These are phyloP conservation scores for Pseudopyrenochaeta lycopersici DNA, from an alignment of 2,329 filamentous ascomycete genomes.

Conservation along the genomic window DNA sequence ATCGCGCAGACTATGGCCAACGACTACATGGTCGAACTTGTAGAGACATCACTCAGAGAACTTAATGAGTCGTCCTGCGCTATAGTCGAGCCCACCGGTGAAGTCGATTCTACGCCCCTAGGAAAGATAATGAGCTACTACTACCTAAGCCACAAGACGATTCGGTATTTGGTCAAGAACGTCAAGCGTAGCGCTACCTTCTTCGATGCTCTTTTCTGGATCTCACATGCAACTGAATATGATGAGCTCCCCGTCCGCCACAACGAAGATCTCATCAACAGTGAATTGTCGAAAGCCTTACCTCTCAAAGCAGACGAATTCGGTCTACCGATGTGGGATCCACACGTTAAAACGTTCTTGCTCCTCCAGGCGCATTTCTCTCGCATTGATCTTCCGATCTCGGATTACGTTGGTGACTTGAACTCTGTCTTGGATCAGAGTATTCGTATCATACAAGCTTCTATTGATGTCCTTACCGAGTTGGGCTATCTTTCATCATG, in stretches of 20 bases:
- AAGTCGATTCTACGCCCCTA: constrained; percentile 87
- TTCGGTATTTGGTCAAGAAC: constrained; percentile 81
- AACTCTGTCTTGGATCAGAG: constrained; percentile 89
- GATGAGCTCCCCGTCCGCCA: constrained; percentile 97
- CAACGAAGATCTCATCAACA: constrained; percentile 98
- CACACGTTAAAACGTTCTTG: constrained; percentile 95
- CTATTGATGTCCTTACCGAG: constrained; percentile 92
- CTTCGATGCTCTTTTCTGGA: constrained; percentile 86
- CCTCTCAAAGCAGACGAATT: constrained; percentile 71
- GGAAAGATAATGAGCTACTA: constrained; percentile 99
- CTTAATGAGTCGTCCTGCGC: constrained; percentile 87
- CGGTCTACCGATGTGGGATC: constrained; percentile 94
- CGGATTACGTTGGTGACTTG: constrained; percentile 96
- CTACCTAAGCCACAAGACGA: constrained; percentile 92
- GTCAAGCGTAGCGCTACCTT: constrained; percentile 81
- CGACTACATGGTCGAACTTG: constrained; percentile 92
- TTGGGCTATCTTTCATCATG: constrained; percentile 82
- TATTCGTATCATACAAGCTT: constrained; percentile 95
- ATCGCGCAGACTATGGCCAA: constrained; percentile 87
- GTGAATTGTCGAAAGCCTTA: constrained; percentile 82
- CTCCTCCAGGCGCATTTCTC: constrained; percentile 95
- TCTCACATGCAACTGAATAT: constrained; percentile 93
- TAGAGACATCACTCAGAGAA: constrained; percentile 84
- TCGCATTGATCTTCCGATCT: constrained; percentile 89
- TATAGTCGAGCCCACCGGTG: constrained; percentile 81